phyloP scores from a whole-genome alignment of 2,329 filamentous ascomycete species.

The Aspergillus chevalieri region DNA sequence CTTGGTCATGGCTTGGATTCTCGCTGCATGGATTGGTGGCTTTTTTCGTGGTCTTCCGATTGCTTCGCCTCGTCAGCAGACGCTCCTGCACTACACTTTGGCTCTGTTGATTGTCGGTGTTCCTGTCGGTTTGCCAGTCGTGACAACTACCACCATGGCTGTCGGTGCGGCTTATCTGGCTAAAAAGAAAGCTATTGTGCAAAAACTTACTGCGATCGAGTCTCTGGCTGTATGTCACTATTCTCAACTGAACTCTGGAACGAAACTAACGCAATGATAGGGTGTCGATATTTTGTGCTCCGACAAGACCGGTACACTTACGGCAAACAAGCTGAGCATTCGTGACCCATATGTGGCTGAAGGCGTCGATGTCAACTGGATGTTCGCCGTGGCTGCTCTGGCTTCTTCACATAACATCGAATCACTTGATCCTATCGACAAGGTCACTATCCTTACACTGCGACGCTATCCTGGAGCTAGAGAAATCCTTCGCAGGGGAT shows the following conservation, averaged over 20 bases:
- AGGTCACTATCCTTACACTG: constrained; percentile 68
- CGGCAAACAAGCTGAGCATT: constrained; percentile 59
- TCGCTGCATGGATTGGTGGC: constrained; percentile 69
- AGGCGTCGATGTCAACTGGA: constrained; percentile 73
- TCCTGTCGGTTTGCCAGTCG: constrained; percentile 73
- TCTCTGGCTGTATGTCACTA: constrained; percentile 54
- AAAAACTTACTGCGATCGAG: constrained; percentile 73
- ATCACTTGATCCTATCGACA: constrained; percentile 72
- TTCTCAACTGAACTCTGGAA: constrained; percentile 1
- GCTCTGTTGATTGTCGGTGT: constrained; percentile 72
- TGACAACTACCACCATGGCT: constrained; percentile 70
- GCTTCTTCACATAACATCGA: constrained; percentile 74
- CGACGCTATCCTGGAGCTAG: constrained; percentile 69
- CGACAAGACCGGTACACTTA: constrained; percentile 74
- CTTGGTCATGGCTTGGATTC: constrained; percentile 70
- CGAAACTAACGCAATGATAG: constrained; percentile 16
- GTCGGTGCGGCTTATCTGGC: constrained; percentile 72
- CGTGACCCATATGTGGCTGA: constrained; percentile 71
- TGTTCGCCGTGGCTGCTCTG: constrained; percentile 73
- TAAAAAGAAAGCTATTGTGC: constrained; percentile 71
- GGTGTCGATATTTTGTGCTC: constrained; percentile 73
- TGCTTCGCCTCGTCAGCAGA: constrained; percentile 49
- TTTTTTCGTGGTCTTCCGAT: constrained; percentile 68
- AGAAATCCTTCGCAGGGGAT: constrained; percentile 66
- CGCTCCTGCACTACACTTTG: constrained; percentile 62